phyloP scores from a whole-genome alignment of 805 yeast species.

The Blastobotrys muscicola region DNA sequence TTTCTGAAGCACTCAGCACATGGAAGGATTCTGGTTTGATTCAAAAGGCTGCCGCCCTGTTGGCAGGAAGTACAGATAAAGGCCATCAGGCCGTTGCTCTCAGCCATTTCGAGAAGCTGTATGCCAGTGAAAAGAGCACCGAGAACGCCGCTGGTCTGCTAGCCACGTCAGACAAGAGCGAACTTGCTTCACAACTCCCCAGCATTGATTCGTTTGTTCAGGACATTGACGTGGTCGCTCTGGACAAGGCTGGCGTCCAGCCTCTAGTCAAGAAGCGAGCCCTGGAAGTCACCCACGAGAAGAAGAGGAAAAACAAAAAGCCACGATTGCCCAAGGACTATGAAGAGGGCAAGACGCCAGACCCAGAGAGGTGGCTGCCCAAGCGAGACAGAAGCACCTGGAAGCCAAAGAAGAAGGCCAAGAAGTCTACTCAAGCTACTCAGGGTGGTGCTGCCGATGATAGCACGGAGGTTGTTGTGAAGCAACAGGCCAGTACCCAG shows the following conservation, averaged over 20 bases:
- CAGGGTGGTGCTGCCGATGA: slow-evolving; percentile 57
- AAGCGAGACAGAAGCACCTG: slow-evolving; percentile 75
- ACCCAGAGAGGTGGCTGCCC: slow-evolving; percentile 88
- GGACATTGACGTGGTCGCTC: slow-evolving; percentile 20
- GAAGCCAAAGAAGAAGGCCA: slow-evolving; percentile 66
- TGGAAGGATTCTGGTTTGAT: slow-evolving; percentile 15
- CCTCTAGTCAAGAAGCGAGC: slow-evolving; percentile 19
- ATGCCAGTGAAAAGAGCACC: slow-evolving; percentile 20
- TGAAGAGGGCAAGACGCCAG: slow-evolving; percentile 35
- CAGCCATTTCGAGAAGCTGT: slow-evolving; percentile 22
- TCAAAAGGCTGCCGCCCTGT: slow-evolving; percentile 30
- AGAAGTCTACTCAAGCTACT: slow-evolving; percentile 32
- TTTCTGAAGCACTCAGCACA: slow-evolving; percentile 25
- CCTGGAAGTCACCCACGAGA: slow-evolving; percentile 19
- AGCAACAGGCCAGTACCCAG: slow-evolving; percentile 6
- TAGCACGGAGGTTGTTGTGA: slow-evolving; percentile 9
- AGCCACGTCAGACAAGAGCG: too few species aligned
- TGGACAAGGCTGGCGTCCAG: slow-evolving; percentile 14
- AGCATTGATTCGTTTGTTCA: slow-evolving; percentile 11
- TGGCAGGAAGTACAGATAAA: slow-evolving; percentile 28
- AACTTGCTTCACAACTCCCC: slow-evolving; percentile 5
- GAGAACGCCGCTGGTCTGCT: slow-evolving; percentile 20
- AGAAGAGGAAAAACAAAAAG: slow-evolving; percentile 21
- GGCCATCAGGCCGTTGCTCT: slow-evolving; percentile 22
- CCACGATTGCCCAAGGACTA: slow-evolving; percentile 33